phyloP scores from a whole-genome alignment of 371 early-diverging fungal genomes.

The Globomyces sp. region DNA sequence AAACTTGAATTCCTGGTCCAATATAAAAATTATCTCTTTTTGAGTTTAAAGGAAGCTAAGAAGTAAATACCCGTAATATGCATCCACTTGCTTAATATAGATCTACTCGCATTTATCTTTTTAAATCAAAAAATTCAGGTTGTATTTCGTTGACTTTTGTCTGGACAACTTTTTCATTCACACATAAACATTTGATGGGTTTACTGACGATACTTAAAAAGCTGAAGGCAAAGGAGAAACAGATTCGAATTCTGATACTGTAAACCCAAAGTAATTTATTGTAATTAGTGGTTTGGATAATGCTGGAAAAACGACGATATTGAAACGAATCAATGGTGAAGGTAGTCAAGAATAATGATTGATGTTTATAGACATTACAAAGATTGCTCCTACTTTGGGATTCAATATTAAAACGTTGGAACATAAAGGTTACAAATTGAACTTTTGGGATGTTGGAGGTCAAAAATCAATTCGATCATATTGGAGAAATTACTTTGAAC shows the following conservation, averaged over 20 bases:
- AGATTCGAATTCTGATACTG: conserved; percentile 89
- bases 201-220: conserved; percentile 92
- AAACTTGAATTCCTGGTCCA: too few species aligned
- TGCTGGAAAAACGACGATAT: conserved; percentile 99
- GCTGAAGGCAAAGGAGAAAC: conserved; percentile 78
- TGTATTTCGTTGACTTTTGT: neutral
- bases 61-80: too few species aligned
- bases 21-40: too few species aligned
- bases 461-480: conserved; percentile 96
- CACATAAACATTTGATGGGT: conserved; percentile 63
- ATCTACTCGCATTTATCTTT: too few species aligned
- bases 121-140: too few species aligned
- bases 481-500: conserved; percentile 99
- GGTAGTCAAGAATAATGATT: conserved; percentile 13
- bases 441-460: conserved; percentile 98
- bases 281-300: conserved; percentile 89
- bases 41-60: too few species aligned
- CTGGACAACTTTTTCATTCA: neutral
- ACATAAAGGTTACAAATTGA: conserved; percentile 75
- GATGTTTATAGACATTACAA: conserved; percentile 54
- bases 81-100: too few species aligned
- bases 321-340: conserved; percentile 92
- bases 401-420: conserved; percentile 94
- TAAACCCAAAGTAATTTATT: conserved; percentile 33
- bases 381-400: conserved; percentile 97